phyloP scores from a whole-genome alignment of 495 filamentous ascomycete genomes.

The Trichocladium antarcticum region DNA sequence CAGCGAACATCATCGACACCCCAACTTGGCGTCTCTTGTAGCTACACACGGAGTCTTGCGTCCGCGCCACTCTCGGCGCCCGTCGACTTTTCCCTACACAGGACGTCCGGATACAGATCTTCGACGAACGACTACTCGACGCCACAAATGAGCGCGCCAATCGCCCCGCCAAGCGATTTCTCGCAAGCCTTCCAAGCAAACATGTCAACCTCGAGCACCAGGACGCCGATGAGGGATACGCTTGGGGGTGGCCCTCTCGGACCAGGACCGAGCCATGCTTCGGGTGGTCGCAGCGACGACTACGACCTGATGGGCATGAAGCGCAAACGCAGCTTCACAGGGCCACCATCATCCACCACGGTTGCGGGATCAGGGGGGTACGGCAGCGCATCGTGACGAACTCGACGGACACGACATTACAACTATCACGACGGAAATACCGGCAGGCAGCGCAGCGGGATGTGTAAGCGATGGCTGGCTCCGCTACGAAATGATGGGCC shows the following conservation, averaged over 20 bases:
- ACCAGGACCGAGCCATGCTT: conserved; percentile 28
- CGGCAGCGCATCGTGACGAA: conserved; percentile 18
- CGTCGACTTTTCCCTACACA: conserved; percentile 42
- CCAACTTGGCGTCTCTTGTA: conserved; percentile 34
- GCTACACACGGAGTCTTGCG: conserved; percentile 41
- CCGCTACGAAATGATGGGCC: too few species aligned
- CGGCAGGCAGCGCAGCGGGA: too few species aligned
- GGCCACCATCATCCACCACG: conserved; percentile 9
- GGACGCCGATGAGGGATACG: conserved; percentile 37
- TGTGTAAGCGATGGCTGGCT: neutral
- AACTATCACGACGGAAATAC: neutral
- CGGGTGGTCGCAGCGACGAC: conserved; percentile 27
- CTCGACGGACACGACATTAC: neutral
- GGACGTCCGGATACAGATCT: conserved; percentile 33
- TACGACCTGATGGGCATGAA: conserved; percentile 38
- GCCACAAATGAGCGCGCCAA: conserved; percentile 46
- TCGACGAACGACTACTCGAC: conserved; percentile 42
- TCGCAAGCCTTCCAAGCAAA: conserved; percentile 40
- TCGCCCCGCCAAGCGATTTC: conserved; percentile 43
- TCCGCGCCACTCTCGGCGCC: conserved; percentile 44
- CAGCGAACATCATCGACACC: conserved; percentile 29
- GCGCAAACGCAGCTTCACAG: conserved; percentile 40
- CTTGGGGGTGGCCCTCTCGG: conserved; percentile 32
- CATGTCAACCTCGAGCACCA: conserved; percentile 30
- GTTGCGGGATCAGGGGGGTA: conserved; percentile 18